Evolutionary conservation across 176 grass and related monocot genomes (phyloP), one percentile per base, ranked within the genome.

Genomic region (Poa pratensis): DNA sequence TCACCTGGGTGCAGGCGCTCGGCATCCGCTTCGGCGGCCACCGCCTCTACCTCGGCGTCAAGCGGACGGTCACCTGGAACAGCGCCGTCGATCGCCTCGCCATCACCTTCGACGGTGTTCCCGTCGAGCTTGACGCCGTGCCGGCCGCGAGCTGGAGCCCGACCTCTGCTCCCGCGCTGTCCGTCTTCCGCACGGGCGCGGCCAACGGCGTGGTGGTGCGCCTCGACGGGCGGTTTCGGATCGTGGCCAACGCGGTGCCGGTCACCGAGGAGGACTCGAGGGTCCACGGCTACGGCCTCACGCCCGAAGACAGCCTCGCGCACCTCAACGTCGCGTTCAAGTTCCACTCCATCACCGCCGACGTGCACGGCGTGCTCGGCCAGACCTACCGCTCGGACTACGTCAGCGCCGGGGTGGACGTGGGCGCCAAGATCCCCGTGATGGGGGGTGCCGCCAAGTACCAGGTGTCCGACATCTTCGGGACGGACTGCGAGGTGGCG

Each of bases 1-100:
- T 90, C 89, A 90, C 89, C 5, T 90, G 89, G 89, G 89, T 91
- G 61, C 89, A 88, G 81, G 85, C 89, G 1, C 85, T 91, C 52
- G 89, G 89, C 86, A 81, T 91, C 86, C 89, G 81, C 81, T 91
- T 85, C 77, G 86, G 85, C 19, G 70, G 42, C 6, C 89, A 88
- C 82, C 89, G 82, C 62, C 89, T 91, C 17, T 88, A 91, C 86
- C 18, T 91, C 32, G 89, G 89, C 77, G 82, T 88, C 2, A 67
- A 26, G 54, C 42, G 77, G 43, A 88, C 86, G 1, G 82, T 35
- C 28, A 3, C 7, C 17, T 91, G 89, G 89, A 49, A 88, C 81
- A 66, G 15, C 32, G 77, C 82, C 76, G 86, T 85, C 43, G 89
- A 91, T 82, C 81, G 81, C 32, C 86, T 91, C 11, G 82, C 13